Base-by-base conservation (phyloP, 768 basidiomycete genomes). In the Pleurotus djamor region DNA sequence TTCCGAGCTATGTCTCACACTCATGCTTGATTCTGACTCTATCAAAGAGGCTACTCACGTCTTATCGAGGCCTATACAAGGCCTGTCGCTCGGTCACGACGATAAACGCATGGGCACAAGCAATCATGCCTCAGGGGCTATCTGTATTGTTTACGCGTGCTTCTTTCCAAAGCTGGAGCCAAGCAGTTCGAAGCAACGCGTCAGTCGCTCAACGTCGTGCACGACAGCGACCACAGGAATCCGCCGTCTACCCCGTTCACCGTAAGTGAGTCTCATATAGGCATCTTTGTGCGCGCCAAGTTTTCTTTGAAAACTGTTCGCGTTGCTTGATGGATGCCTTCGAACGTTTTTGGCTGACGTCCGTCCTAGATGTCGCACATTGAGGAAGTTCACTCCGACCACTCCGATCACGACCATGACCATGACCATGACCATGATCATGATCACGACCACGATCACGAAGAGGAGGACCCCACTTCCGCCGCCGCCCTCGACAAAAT, bases 401-500 rank as follows among this genome's bases (percentile, higher is more conserved):
- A 91, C 75, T 89, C 88, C 64, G 87, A 85, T 65, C 84, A 87
- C 62, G 85, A 85, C 38, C 77, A 76, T 63, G 73, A 81, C 54
- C 82, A 87, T 63, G 85, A 85, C 38, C 77, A 76, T 63, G 73
- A 81, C 54, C 82, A 85, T 62, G 78, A 79, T 37, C 79, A 81
- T 62, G 75, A 77, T 21, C 79, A 85, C 62, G 78, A 79, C 36
- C 79, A 81, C 62, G 75, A 77, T 17, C 79, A 83, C 59, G 86
- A 88, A 52, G 75, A 92, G 61, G 91, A 92, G 71, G 92, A 93
- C 66, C 92, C 91, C 51, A 91, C 89, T 59, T 92, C 90, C 49
- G 83, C 86, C 61, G 88, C 91, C 48, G 89, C 89, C 60, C 86
- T 93, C 62, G 92, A 96, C 67, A 96, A 97, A 77, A 91, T 96